phyloP scores from a whole-genome alignment of 129 eudicot species.

The Erigeron canadensis region DNA sequence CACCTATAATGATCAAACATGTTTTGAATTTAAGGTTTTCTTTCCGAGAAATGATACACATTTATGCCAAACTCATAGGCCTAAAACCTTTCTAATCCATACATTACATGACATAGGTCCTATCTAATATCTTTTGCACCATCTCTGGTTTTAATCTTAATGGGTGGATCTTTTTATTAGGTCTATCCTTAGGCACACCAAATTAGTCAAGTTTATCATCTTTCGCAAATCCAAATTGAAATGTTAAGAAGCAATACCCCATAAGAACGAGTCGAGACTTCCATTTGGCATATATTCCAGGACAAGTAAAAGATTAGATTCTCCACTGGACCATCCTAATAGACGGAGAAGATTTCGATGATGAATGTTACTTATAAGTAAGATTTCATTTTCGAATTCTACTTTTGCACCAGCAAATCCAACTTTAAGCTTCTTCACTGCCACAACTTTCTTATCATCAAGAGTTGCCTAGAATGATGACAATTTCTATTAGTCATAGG shows the following conservation, averaged over 20 bases:
- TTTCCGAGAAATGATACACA: no score
- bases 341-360: slow-evolving; percentile 16
- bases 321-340: slow-evolving; percentile 13
- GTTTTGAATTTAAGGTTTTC: not conserved
- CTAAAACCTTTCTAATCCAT: no score
- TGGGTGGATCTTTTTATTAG: no score
- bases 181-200: no score
- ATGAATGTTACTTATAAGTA: not conserved
- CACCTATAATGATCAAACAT: not conserved
- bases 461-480: not conserved
- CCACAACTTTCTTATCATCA: slow-evolving; percentile 7
- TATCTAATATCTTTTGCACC: no score
- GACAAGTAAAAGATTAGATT: not conserved
- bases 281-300: slow-evolving; percentile 14
- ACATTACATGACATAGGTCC: no score
- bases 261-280: slow-evolving; percentile 1
- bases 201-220: no score
- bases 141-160: no score
- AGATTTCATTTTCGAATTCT: slow-evolving; percentile 11
- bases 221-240: not conserved
- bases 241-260: not conserved
- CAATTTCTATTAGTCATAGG: not conserved
- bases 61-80: no score
- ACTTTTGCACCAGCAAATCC: not conserved
- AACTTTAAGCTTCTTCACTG: slow-evolving; percentile 14